Conservation (phyloP, 2,329 filamentous ascomycete species). For the Lasiodiplodia gonubiensis region DNA sequence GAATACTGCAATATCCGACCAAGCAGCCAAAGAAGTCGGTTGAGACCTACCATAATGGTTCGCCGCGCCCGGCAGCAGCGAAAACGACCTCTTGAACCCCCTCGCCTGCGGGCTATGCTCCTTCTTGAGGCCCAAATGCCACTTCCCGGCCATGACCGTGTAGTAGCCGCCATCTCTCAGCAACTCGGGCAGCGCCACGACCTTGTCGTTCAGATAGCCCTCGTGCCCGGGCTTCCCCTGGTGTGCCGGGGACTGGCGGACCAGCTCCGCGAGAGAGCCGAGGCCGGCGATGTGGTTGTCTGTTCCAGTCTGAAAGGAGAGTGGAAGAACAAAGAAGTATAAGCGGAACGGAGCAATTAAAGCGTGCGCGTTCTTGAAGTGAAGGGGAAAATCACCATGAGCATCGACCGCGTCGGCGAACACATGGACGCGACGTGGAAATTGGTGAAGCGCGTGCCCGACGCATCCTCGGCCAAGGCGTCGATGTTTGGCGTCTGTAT, state of each 20-base stretch:
- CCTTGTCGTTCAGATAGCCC: conserved; percentile 66
- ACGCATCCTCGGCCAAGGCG: conserved; percentile 50
- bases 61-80: conserved; percentile 65
- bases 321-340: neutral
- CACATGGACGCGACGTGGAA: conserved; percentile 70
- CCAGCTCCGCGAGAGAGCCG: conserved; percentile 50
- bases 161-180: conserved; percentile 64
- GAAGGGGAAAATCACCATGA: conserved; percentile 50
- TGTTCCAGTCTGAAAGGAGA: conserved; percentile 56
- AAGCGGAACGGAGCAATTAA: neutral
- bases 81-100: conserved; percentile 65
- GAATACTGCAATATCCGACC: neutral
- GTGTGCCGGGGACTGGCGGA: conserved; percentile 58
- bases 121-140: conserved; percentile 65
- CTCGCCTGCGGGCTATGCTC: conserved; percentile 62
- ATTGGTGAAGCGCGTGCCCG: conserved; percentile 64
- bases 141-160: conserved; percentile 62
- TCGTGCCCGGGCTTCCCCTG: conserved; percentile 67
- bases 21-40: neutral
- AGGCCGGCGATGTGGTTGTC: conserved; percentile 66
- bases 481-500: conserved; percentile 66
- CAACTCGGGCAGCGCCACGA: conserved; percentile 63
- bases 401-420: conserved; percentile 69
- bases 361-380: neutral
- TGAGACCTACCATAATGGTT: conserved; percentile 56